Percentiles rank a stretch among this genome's conserved stretches.
These are phyloP conservation scores for Emmonsiellopsis sp. DNA, from an alignment of 2,329 filamentous ascomycete species.

Conservation along the genomic window DNA sequence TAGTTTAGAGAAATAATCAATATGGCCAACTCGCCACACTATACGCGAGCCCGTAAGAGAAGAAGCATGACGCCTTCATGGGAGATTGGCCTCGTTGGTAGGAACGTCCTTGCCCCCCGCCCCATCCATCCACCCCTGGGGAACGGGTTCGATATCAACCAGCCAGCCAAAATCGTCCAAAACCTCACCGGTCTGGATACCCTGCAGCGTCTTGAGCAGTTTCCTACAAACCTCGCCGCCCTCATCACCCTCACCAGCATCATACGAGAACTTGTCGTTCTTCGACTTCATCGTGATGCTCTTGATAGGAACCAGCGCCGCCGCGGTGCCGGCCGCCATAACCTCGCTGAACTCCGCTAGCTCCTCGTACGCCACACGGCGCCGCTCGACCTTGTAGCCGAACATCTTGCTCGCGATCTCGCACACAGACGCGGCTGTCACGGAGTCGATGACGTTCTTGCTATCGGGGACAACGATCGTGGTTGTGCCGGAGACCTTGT, in stretches of 20 bases:
- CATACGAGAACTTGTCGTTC: conserved; percentile 48
- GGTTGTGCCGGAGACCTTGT: conserved; percentile 44
- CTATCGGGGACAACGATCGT: conserved; percentile 83
- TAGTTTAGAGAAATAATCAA: neutral
- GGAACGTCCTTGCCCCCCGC: conserved; percentile 6
- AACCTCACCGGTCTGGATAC: conserved; percentile 73
- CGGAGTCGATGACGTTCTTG: conserved; percentile 75
- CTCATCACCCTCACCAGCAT: conserved; percentile 30
- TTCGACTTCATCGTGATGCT: conserved; percentile 68
- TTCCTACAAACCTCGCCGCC: conserved; percentile 61
- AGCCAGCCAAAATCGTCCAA: conserved; percentile 71
- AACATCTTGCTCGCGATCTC: conserved; percentile 61
- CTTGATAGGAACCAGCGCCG: conserved; percentile 81
- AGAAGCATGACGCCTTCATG: conserved; percentile 11
- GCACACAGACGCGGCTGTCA: conserved; percentile 71
- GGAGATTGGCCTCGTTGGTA: conserved; percentile 19
- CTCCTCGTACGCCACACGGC: conserved; percentile 55
- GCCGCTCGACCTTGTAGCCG: conserved; percentile 75
- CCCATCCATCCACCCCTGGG: conserved; percentile 22
- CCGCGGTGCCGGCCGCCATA: conserved; percentile 85
- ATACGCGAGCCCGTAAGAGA: neutral
- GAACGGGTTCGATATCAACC: conserved; percentile 27
- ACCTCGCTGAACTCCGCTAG: conserved; percentile 62
- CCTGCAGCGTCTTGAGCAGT: conserved; percentile 68
- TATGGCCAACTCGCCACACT: neutral